Conservation (phyloP, 2,329 filamentous ascomycete genomes). For the Diaporthe humulicola region DNA sequence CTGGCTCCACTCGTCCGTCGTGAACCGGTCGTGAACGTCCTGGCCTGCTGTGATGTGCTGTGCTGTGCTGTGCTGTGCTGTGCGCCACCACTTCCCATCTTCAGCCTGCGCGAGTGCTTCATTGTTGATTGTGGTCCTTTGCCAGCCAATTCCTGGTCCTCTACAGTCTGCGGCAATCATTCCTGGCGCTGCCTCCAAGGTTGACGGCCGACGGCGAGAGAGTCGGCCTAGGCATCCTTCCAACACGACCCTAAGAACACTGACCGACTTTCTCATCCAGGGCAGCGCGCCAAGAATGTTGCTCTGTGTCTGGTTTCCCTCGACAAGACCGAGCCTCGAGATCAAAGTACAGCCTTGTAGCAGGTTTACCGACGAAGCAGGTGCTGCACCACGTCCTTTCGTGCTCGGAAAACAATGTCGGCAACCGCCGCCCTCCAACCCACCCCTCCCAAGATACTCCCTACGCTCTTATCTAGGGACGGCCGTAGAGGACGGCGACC, state of each 20-base stretch:
- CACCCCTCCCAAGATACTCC: background rate
- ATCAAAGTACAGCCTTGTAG: background rate
- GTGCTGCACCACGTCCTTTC: background rate
- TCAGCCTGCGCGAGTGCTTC: background rate
- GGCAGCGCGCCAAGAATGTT: background rate
- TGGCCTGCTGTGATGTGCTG: background rate
- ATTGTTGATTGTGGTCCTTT: too few relatives aligned
- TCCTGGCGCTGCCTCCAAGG: background rate
- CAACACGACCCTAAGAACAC: background rate
- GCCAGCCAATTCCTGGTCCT: too few relatives aligned
- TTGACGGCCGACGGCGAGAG: background rate
- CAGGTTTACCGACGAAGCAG: background rate
- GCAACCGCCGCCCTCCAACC: constrained; percentile 17
- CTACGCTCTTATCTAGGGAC: background rate
- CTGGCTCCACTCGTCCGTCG: background rate
- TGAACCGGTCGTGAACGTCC: too few relatives aligned
- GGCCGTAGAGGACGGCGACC: background rate
- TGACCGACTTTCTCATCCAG: background rate
- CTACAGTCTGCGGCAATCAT: background rate
- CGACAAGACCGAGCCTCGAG: background rate
- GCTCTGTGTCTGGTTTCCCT: background rate
- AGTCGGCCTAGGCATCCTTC: background rate
- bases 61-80: background rate
- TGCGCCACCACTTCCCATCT: background rate
- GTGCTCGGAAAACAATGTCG: constrained; percentile 1